Base-by-base conservation (phyloP, 2,329 filamentous ascomycete species). In the Emmonsia crescens region DNA sequence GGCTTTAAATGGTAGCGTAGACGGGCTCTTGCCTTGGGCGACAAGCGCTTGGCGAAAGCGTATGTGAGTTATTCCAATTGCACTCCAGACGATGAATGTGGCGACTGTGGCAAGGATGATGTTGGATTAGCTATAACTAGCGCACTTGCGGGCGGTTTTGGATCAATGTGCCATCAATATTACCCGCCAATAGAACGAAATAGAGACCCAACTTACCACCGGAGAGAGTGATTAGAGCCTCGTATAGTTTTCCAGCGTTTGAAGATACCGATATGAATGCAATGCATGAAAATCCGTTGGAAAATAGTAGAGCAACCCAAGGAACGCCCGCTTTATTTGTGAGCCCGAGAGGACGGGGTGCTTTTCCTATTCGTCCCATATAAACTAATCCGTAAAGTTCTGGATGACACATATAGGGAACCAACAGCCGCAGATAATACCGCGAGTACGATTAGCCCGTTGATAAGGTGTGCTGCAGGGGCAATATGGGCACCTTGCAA, bases 401-500 rank as follows among this genome's bases (percentile, higher is more conserved):
- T 83, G 1, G 86, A 89, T 52, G 85, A 85, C 66, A 92, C 89
- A 72, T 91, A 92, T 64, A 92, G 87, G 9, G 86, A 88, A 59
- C 83, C 85, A 74, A 92, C 92, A 66, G 87, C 83, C 21, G 88
- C 87, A 0, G 82, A 86, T 44, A 90, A 77, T 61, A 88, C 88
- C 14, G 88, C 89, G 9, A 89, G 77, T 58, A 92, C 81, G 68
- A 90, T 89, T 68, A 90, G 87, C 46, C 85, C 87, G 66, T 92
- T 92, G 76, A 92, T 88, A 1, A 92, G 80, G 69, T 92, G 85
- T 0, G 88, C 86, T 60, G 87, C 89, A 31, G 83, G 84, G 60
- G 87, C 74, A 83, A 87, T 91, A 0, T 88, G 88, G 0, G 88
- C 89, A 63, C 84, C 89, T 64, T 87, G 83, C 54, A 92, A 83